phyloP scores from a whole-genome alignment of 805 yeast species.

The Wickerhamomyces silvicola region DNA sequence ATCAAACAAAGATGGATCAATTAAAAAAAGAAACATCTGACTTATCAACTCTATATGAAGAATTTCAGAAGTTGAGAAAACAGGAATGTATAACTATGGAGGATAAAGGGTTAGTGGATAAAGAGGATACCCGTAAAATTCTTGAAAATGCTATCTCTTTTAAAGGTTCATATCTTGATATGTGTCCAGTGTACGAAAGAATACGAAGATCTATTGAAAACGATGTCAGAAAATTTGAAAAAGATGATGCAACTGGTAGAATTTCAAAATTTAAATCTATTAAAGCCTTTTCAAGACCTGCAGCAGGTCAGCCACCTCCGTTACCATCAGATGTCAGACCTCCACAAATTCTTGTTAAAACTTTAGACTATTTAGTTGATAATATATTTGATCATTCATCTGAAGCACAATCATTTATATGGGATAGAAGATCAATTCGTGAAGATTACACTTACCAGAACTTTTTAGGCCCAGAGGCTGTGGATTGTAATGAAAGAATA shows the following conservation, averaged over 20 bases:
- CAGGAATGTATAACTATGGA: constrained; percentile 77
- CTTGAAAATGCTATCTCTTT: constrained; percentile 85
- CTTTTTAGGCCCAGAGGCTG: constrained; percentile 87
- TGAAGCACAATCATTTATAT: constrained; percentile 79
- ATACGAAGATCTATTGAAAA: constrained; percentile 82
- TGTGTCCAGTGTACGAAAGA: constrained; percentile 95
- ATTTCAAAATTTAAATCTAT: constrained; percentile 61
- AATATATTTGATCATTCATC: constrained; percentile 64
- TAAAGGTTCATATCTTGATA: constrained; percentile 82
- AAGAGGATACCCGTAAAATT: constrained; percentile 73
- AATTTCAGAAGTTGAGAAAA: constrained; percentile 67
- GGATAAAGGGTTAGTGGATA: constrained; percentile 73
- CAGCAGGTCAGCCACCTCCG: constrained; percentile 98
- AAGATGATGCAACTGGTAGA: constrained; percentile 44
- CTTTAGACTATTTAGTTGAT: constrained; percentile 67
- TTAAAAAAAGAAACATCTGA: constrained; percentile 51
- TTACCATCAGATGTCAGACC: constrained; percentile 97
- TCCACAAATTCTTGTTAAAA: constrained; percentile 61
- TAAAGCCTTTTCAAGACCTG: constrained; percentile 93
- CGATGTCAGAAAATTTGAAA: constrained; percentile 75
- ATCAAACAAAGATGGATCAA: constrained; percentile 54
- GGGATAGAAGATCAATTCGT: constrained; percentile 96
- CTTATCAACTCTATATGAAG: constrained; percentile 67
- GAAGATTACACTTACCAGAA: constrained; percentile 97
- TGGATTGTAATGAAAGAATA: constrained; percentile 86